These are phyloP conservation scores for Boletus vinaceobasis DNA, from an alignment of 768 basidiomycete genomes.

Conservation along the genomic window DNA sequence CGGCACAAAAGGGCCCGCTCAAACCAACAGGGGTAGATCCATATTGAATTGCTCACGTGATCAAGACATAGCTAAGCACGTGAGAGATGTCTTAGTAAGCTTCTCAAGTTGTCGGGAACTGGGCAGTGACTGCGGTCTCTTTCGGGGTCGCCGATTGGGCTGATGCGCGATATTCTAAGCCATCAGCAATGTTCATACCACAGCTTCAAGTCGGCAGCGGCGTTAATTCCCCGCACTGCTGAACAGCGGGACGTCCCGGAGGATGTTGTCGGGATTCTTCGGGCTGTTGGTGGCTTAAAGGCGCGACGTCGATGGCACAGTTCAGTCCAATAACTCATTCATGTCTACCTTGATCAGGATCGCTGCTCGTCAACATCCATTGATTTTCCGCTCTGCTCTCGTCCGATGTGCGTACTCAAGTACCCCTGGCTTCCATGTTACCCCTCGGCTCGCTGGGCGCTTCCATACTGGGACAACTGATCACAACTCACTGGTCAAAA, in stretches of 20 bases:
- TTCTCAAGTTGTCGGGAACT: too few species aligned
- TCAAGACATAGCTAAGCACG: neutral
- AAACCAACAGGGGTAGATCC: constrained; percentile 3
- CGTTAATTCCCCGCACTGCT: neutral
- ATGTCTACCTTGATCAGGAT: constrained; percentile 19
- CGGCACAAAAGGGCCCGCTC: constrained; percentile 1
- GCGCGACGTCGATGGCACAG: neutral
- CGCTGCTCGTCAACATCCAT: constrained; percentile 6
- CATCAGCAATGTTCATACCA: neutral
- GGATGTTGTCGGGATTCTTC: constrained; percentile 21
- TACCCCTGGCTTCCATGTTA: constrained; percentile 3
- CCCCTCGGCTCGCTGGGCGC: constrained; percentile 1
- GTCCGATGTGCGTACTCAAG: neutral
- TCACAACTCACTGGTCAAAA: constrained; percentile 23
- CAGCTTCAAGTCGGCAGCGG: neutral
- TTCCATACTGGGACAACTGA: constrained; percentile 27
- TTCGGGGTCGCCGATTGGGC: neutral
- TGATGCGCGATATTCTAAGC: neutral
- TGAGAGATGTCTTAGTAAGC: neutral
- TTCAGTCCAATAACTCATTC: neutral
- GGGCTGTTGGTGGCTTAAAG: constrained; percentile 24
- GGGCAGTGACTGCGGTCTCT: neutral
- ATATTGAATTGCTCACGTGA: neutral
- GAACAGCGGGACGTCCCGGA: constrained; percentile 21
- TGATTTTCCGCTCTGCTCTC: constrained; percentile 11